A percentile compares a stretch with the other conserved stretches of the same genome.
Evolutionary conservation across 352 stramenopile genomes (phyloP).

Genomic region (Globisporangium nodosum): DNA sequence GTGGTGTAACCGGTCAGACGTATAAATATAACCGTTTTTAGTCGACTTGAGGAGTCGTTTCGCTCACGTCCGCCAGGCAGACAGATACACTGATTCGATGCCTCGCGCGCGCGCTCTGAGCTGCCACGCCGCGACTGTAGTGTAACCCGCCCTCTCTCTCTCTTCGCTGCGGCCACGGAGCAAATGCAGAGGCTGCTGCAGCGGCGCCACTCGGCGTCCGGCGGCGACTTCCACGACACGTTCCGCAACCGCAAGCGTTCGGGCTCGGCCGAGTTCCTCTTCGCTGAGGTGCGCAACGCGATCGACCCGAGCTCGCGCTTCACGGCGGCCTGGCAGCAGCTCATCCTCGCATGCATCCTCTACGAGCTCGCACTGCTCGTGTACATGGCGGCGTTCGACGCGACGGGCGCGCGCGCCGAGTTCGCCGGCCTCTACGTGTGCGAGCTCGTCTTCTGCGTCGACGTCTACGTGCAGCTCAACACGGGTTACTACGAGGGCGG

Average conservation of each 20-base stretch:
- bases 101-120: too few species aligned
- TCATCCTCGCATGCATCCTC: constrained; percentile 46
- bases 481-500: constrained; percentile 71
- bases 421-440: constrained; percentile 44
- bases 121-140: background rate
- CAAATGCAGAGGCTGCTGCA: background rate
- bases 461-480: constrained; percentile 70
- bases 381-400: constrained; percentile 37
- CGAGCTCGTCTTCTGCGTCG: constrained; percentile 49
- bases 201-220: constrained; percentile 12
- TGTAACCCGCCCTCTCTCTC: background rate
- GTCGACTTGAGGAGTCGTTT: too few species aligned
- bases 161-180: background rate
- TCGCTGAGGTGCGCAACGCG: constrained; percentile 44
- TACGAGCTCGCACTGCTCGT: constrained; percentile 43
- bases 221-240: constrained; percentile 26
- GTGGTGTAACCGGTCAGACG: too few species aligned
- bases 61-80: too few species aligned
- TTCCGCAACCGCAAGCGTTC: constrained; percentile 33
- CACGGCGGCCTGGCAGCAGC: constrained; percentile 46
- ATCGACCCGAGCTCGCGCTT: constrained; percentile 52
- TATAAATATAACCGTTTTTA: too few species aligned
- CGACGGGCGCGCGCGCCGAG: constrained; percentile 11
- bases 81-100: too few species aligned
- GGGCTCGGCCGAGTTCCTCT: constrained; percentile 40